Conservation (phyloP, 2,329 filamentous ascomycete species). For the Ophiostoma himal-ulmi region DNA sequence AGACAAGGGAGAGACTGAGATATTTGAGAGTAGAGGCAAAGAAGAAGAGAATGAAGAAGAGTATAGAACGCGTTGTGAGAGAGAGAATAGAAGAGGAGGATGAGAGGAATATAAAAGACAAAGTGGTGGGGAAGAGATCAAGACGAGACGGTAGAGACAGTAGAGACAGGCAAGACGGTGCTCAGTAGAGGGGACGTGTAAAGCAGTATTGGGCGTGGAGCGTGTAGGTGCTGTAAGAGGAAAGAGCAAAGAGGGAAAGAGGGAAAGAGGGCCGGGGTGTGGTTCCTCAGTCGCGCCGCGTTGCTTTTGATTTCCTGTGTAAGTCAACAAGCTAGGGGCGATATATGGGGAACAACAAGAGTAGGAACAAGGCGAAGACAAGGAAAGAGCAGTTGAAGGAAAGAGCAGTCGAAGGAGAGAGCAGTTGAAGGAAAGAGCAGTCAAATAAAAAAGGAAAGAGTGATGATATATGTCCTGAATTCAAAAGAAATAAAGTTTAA, state of each 20-base stretch:
- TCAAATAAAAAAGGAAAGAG: not conserved
- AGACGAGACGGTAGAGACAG: not conserved
- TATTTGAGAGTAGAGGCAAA: not conserved
- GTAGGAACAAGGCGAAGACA: not conserved
- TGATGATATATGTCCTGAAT: not conserved
- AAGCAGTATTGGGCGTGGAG: not conserved
- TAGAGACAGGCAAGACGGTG: not conserved
- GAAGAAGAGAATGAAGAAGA: not conserved
- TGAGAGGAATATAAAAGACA: slow-evolving; percentile 6
- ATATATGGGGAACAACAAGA: slow-evolving; percentile 12
- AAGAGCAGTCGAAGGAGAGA: not conserved
- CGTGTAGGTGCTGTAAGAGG: slow-evolving; percentile 3
- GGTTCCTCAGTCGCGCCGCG: slow-evolving; percentile 10
- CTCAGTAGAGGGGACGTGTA: not conserved
- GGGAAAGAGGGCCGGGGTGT: slow-evolving; percentile 11
- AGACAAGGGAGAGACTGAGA: not conserved
- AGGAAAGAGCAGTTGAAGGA: not conserved
- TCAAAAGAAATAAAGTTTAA: too few relatives aligned
- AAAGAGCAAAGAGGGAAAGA: not conserved
- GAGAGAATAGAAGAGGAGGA: not conserved
- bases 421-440: not conserved
- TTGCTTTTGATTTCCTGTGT: slow-evolving; percentile 12
- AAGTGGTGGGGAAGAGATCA: not conserved
- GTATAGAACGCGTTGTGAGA: not conserved
- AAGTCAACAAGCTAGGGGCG: slow-evolving; percentile 16